Base-by-base conservation (phyloP, 2,329 filamentous ascomycete genomes). In the Cladophialophora immunda region DNA sequence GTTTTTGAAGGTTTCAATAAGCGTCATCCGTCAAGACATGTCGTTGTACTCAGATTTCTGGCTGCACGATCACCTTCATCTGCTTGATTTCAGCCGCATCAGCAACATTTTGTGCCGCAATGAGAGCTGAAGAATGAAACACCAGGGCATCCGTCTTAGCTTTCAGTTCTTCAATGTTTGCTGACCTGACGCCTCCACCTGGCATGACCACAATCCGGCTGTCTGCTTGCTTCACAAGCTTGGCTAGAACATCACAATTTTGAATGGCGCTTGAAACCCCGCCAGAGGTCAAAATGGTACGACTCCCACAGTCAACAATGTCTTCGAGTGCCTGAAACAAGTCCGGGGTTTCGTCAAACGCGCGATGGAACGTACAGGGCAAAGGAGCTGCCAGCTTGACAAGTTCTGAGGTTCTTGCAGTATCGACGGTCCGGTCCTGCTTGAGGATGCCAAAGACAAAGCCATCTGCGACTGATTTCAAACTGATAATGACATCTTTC, bases 331-430 rank as follows among this genome's bases (percentile, higher is more conserved):
- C 77, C 50, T 77, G 70, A 8, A 13, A 17, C 19, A 63, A 56
- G 27, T 68, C 64, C 34, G 17, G 15, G 15, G 57, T 22, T 29
- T 71, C 69, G 71, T 87, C 85, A 68, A 87, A 84, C 0, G 85
- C 85, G 7, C 84, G 79, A 71, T 87, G 85, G 60, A 87, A 87
- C 2, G 84, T 86, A 71, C 84, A 86, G 2, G 81, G 80, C 29
- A 79, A 71, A 3, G 79, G 78, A 2, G 68, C 72, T 0, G 84
- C 83, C 2, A 78, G 67, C 13, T 72, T 62, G 0, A 87, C 79
- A 5, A 86, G 73, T 55, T 79, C 74, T 25, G 65, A 70, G 56
- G 81, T 84, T 25, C 78, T 75, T n/a, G 66, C 64, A 3, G 76
- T 65, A 69, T 86, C 83, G 4, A 87, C 73, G 2, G 61, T 59